Conservation (phyloP, 192 early-diverging fungal species). For the Pecoramyces ruminantium region DNA sequence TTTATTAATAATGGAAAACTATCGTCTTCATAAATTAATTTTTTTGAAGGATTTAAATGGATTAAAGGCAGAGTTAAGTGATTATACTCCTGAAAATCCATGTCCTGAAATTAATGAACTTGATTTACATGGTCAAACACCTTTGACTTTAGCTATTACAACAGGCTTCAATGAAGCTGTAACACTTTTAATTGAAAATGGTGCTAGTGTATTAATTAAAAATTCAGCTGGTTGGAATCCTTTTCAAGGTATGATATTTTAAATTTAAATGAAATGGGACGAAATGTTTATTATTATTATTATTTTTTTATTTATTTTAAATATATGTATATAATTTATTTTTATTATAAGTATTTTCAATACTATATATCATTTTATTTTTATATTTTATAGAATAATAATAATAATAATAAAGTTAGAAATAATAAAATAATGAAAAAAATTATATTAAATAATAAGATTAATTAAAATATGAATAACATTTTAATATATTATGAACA, state of each 20-base stretch:
- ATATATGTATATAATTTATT: no score
- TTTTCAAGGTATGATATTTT: conserved; percentile 8
- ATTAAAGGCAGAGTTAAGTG: not conserved
- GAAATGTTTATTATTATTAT: no score
- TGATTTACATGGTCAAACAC: conserved; percentile 20
- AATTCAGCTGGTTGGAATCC: conserved; percentile 25
- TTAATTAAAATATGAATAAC: no score
- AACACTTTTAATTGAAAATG: conserved; percentile 12
- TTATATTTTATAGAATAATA: no score
- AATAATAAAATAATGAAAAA: no score
- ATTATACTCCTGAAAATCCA: not conserved
- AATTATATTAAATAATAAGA: no score
- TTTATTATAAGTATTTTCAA: no score
- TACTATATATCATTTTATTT: no score
- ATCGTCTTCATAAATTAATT: not conserved
- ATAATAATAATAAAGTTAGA: no score
- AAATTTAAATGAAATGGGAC: no score
- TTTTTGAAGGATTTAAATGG: not conserved
- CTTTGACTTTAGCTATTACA: conserved; percentile 23
- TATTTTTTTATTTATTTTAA: no score
- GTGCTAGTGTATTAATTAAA: conserved; percentile 11
- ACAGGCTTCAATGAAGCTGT: conserved; percentile 14
- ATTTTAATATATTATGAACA: no score
- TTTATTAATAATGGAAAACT: not conserved
- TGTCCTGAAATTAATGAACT: conserved; percentile 1